Evolutionary conservation across 1,284 basidiomycete species (phyloP).

Genomic region (Ceratobasidium sp.): DNA sequence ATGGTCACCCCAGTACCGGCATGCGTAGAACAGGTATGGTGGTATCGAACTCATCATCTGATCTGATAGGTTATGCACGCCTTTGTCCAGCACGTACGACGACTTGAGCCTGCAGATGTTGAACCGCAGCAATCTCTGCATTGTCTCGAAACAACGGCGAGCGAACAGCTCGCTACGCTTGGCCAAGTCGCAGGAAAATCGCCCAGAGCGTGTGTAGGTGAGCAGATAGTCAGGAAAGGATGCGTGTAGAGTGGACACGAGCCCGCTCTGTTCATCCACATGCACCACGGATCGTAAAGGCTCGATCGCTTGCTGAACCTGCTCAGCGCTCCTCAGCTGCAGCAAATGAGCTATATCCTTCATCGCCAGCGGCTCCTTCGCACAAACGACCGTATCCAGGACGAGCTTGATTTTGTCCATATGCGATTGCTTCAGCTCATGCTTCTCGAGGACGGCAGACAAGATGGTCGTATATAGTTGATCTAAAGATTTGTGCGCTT

Average conservation of each 20-base stretch:
- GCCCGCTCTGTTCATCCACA: background rate
- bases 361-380: background rate
- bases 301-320: background rate
- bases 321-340: background rate
- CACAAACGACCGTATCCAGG: no score
- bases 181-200: background rate
- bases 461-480: background rate
- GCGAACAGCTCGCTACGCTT: background rate
- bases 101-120: slow-evolving; percentile 11
- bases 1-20: no score
- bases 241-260: slow-evolving; percentile 15
- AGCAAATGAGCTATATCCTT: background rate
- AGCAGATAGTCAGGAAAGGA: slow-evolving; percentile 25
- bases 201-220: background rate
- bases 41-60: no score
- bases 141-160: background rate
- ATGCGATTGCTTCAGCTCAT: background rate
- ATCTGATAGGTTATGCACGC: no score
- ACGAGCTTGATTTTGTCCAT: background rate
- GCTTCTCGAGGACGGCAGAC: background rate
- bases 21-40: no score
- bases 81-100: no score
- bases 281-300: slow-evolving; percentile 7
- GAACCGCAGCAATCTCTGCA: background rate
- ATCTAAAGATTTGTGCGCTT: background rate